phyloP scores from a whole-genome alignment of 2,329 filamentous ascomycete species.

The Didymella glomerata region DNA sequence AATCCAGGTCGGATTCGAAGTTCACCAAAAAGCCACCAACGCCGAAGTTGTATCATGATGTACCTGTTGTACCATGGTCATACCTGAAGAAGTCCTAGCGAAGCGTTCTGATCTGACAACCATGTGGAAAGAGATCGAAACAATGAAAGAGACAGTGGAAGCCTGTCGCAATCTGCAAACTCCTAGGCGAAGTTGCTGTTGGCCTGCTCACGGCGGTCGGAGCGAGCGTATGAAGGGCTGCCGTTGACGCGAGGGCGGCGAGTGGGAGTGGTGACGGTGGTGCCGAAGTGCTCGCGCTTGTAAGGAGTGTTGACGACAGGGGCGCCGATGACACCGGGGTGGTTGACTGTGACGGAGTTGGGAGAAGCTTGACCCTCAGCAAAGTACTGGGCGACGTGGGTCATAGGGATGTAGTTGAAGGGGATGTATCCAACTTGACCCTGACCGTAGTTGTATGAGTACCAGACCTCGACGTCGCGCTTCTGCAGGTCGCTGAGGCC shows the following conservation, averaged over 20 bases:
- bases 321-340: slow-evolving; percentile 39
- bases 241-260: slow-evolving; percentile 21
- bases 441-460: slow-evolving; percentile 31
- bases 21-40: slow-evolving; percentile 21
- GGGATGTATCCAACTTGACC: slow-evolving; percentile 32
- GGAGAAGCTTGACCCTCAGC: slow-evolving; percentile 22
- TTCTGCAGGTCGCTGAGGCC: slow-evolving; percentile 33
- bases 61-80: slow-evolving; percentile 18
- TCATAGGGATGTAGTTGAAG: slow-evolving; percentile 42
- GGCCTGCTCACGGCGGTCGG: slow-evolving; percentile 19
- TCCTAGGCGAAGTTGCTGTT: slow-evolving; percentile 26
- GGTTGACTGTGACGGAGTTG: slow-evolving; percentile 14
- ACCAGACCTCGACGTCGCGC: slow-evolving; percentile 38
- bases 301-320: slow-evolving; percentile 21
- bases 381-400: slow-evolving; percentile 33
- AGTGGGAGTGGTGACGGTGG: slow-evolving; percentile 21
- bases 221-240: slow-evolving; percentile 16
- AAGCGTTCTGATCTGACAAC: slow-evolving; percentile 23
- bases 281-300: slow-evolving; percentile 13
- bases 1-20: slow-evolving; percentile 24
- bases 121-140: slow-evolving; percentile 28
- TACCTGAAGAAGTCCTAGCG: slow-evolving; percentile 21
- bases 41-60: slow-evolving; percentile 22
- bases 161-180: slow-evolving; percentile 8
- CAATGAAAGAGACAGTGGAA: slow-evolving; percentile 12